Conservation (phyloP, 306 rosid species). For the Vachellia pachyceras region DNA sequence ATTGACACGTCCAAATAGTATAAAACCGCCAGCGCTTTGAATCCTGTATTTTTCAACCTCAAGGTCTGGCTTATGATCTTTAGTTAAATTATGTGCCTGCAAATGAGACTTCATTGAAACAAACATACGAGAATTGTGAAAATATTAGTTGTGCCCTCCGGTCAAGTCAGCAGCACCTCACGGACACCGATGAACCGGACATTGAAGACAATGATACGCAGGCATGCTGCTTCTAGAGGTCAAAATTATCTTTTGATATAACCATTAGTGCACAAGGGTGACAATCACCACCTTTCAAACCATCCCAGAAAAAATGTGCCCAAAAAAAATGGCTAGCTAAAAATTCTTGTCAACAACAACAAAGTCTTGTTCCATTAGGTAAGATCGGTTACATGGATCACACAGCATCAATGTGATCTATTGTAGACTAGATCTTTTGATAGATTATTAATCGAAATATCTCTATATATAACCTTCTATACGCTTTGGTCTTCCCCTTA, state of each 20-base stretch:
- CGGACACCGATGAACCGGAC: slow-evolving; percentile 8
- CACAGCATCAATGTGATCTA: too few species aligned
- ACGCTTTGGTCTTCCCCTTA: too few species aligned
- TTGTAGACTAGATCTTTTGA: too few species aligned
- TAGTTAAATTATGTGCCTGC: slow-evolving; percentile 89
- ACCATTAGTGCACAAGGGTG: not conserved
- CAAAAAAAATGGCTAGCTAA: too few species aligned
- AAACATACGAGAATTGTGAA: slow-evolving; percentile 19
- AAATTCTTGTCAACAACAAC: too few species aligned
- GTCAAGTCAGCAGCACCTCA: slow-evolving; percentile 27
- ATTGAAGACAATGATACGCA: not conserved
- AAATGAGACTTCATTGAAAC: slow-evolving; percentile 38
- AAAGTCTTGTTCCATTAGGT: too few species aligned
- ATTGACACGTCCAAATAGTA: slow-evolving; percentile 93
- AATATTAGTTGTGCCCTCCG: slow-evolving; percentile 23
- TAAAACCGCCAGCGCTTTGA: slow-evolving; percentile 89
- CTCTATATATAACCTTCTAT: too few species aligned
- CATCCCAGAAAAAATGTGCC: not conserved
- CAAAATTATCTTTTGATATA: slow-evolving; percentile 17
- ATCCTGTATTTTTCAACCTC: slow-evolving; percentile 91
- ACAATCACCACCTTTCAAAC: slow-evolving; percentile 9
- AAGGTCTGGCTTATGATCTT: slow-evolving; percentile 95
- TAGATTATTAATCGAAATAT: too few species aligned
- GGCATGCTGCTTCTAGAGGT: slow-evolving; percentile 4
- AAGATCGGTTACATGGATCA: too few species aligned